Evolutionary conservation across 2,329 filamentous ascomycete species (phyloP).

Genomic region (Fusarium falciforme): DNA sequence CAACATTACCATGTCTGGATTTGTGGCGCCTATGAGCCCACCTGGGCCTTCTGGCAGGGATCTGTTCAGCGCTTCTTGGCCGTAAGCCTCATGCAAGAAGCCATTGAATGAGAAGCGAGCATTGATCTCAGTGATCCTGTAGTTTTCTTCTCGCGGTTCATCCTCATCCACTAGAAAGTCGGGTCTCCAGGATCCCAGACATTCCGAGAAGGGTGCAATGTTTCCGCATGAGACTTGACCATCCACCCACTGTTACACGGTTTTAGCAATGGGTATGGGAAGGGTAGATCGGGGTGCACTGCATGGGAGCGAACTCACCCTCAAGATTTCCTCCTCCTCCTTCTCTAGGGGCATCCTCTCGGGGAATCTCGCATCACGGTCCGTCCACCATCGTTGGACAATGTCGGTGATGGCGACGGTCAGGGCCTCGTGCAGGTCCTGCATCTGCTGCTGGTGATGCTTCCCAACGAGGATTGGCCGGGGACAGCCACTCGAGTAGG

Average conservation of each 20-base stretch:
- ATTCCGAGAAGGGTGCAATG: conserved; percentile 33
- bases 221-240: conserved; percentile 41
- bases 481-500: conserved; percentile 44
- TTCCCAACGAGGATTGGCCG: conserved; percentile 49
- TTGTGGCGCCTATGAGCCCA: conserved; percentile 40
- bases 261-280: background rate
- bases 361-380: conserved; percentile 45
- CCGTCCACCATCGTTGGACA: conserved; percentile 54
- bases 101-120: conserved; percentile 56
- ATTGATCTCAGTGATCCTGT: conserved; percentile 55
- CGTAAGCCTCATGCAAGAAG: conserved; percentile 46
- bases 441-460: conserved; percentile 46
- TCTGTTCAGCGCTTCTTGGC: conserved; percentile 44
- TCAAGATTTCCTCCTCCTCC: conserved; percentile 46
- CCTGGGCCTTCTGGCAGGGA: background rate
- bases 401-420: conserved; percentile 49
- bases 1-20: conserved; percentile 37
- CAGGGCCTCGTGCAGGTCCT: conserved; percentile 46
- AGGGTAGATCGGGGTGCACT: background rate
- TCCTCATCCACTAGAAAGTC: conserved; percentile 52
- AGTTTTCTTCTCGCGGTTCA: conserved; percentile 35
- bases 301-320: conserved; percentile 26
- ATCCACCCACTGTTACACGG: conserved; percentile 45
- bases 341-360: conserved; percentile 49
- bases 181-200: conserved; percentile 52